phyloP scores from a whole-genome alignment of 169 alveolate genomes.

The Plasmodium vinckei region DNA sequence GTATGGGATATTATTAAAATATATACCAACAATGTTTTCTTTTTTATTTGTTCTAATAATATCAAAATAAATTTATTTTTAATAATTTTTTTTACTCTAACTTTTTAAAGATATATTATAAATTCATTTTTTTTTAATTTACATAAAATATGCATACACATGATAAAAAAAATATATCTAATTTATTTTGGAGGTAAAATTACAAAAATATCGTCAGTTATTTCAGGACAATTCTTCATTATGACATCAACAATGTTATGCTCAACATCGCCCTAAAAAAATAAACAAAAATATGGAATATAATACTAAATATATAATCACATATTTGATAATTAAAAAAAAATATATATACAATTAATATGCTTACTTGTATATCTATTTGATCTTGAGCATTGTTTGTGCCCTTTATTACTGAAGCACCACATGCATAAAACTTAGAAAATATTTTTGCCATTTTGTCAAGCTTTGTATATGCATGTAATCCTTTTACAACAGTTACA shows the following conservation, averaged over 20 bases:
- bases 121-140: background rate
- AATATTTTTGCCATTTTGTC: constrained; percentile 90
- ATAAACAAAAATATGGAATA: background rate
- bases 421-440: constrained; percentile 90
- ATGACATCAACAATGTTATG: constrained; percentile 81
- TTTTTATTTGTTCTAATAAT: no score
- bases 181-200: constrained; percentile 78
- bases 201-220: constrained; percentile 81
- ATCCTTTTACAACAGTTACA: constrained; percentile 89
- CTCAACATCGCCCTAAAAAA: constrained; percentile 85
- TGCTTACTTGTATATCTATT: constrained; percentile 83
- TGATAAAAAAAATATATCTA: background rate
- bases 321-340: no score
- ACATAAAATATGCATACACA: background rate
- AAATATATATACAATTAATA: no score
- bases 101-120: no score
- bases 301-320: background rate
- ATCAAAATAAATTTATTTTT: background rate
- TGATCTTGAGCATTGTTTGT: constrained; percentile 85
- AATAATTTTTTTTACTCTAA: background rate
- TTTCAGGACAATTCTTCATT: constrained; percentile 80
- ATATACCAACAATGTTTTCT: no score
- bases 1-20: no score
- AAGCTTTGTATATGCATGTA: constrained; percentile 87
- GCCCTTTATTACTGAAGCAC: constrained; percentile 91